phyloP scores from a whole-genome alignment of 768 basidiomycete species.

The Phlebiopsis flavidoalba region DNA sequence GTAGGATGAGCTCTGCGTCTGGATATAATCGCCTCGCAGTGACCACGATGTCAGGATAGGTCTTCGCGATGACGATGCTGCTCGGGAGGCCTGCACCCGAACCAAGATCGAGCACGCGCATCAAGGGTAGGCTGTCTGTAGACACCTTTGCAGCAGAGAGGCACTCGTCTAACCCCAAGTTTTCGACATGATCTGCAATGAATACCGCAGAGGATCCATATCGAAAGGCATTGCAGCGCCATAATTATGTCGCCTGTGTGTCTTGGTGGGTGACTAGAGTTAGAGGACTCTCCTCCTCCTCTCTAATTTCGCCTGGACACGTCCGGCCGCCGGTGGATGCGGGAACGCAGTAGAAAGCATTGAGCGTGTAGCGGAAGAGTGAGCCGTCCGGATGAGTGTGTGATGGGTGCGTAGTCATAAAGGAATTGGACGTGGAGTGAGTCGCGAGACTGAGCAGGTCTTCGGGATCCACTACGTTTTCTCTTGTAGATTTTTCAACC shows the following conservation, averaged over 20 bases:
- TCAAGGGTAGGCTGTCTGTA: constrained; percentile 4
- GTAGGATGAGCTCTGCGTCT: constrained; percentile 54
- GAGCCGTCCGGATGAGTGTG: constrained; percentile 52
- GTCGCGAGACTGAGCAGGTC: constrained; percentile 65
- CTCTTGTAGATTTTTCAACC: not conserved
- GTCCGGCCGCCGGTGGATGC: not conserved
- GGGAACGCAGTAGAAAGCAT: constrained; percentile 2
- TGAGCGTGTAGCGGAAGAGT: constrained; percentile 42
- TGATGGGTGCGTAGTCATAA: constrained; percentile 59
- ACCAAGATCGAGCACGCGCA: constrained; percentile 64
- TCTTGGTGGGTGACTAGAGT: constrained; percentile 57
- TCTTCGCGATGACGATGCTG: constrained; percentile 58
- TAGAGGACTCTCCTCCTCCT: constrained; percentile 24
- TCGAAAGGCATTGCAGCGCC: constrained; percentile 74
- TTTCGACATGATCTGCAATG: constrained; percentile 58
- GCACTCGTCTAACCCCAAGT: constrained; percentile 33
- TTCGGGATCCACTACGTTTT: constrained; percentile 44
- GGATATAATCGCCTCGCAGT: constrained; percentile 71
- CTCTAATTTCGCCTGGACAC: not conserved
- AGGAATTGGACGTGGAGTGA: constrained; percentile 47
- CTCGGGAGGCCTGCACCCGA: constrained; percentile 73
- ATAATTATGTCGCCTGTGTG: constrained; percentile 63
- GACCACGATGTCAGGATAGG: constrained; percentile 34
- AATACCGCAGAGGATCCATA: constrained; percentile 69
- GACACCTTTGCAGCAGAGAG: constrained; percentile 14